phyloP scores from a whole-genome alignment of 2,329 filamentous ascomycete genomes.

The Emergomyces africanus region DNA sequence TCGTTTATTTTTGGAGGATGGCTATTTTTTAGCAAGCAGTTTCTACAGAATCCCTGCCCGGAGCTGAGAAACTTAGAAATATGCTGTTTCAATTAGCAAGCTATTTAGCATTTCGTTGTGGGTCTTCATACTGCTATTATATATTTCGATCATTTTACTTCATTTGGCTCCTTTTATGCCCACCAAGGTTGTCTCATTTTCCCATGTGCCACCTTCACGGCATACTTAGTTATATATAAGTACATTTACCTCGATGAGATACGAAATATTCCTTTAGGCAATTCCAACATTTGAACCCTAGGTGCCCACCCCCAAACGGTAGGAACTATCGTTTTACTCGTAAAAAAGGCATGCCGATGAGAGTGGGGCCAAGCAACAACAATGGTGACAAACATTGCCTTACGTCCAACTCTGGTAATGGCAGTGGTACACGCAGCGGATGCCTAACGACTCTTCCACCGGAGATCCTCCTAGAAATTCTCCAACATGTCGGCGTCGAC shows the following conservation, averaged over 20 bases:
- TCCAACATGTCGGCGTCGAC: background rate
- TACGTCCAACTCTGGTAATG: background rate
- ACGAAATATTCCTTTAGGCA: no score
- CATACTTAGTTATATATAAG: background rate
- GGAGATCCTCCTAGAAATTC: conserved; percentile 1
- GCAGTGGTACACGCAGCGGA: background rate
- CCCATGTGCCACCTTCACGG: background rate
- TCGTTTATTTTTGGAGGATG: background rate
- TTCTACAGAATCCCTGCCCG: background rate
- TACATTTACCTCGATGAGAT: background rate
- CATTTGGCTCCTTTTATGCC: background rate
- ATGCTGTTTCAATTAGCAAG: no score
- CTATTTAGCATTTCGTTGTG: no score
- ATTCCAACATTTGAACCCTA: no score
- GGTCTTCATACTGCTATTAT: no score
- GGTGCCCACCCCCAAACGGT: background rate
- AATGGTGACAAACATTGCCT: background rate
- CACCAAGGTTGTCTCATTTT: background rate
- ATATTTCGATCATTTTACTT: background rate
- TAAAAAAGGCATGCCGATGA: background rate
- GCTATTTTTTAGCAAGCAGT: background rate
- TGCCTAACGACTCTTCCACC: conserved; percentile 1
- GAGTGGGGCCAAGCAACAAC: background rate
- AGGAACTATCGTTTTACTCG: background rate
- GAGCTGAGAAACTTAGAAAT: background rate